Base-by-base conservation (phyloP, 495 filamentous ascomycete species). In the Xylaria bambusicola region DNA sequence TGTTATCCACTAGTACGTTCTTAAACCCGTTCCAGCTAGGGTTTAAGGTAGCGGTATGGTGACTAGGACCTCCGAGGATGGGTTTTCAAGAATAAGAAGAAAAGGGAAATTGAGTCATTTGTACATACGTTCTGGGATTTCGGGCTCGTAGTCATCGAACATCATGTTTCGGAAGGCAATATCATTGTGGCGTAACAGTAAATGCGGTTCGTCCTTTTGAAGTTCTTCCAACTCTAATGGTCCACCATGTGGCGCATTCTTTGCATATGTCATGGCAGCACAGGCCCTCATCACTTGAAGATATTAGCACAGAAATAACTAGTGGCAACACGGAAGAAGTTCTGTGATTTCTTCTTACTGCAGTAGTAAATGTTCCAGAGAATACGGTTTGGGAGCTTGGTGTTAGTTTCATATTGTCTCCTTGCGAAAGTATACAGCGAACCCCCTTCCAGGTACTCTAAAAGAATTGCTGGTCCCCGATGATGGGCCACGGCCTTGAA, bases 61-160 rank as follows among this genome's bases (percentile, higher is more conserved):
- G n/a, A n/a, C n/a, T n/a, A n/a, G n/a, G n/a, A n/a, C n/a, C n/a
- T n/a, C n/a, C n/a, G 27, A 12, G n/a, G 5, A 17, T 4, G 31
- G n/a, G 18, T 20, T 8, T 15, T 13, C 23, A 41, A 29, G 12
- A 6, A 1, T 6, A 9, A 2, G 23, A 15, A 52, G n/a, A n/a
- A n/a, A n/a, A n/a, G n/a, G n/a, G n/a, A n/a, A n/a, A n/a, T n/a
- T n/a, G n/a, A n/a, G n/a, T n/a, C n/a, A n/a, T n/a, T n/a, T n/a
- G n/a, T 0, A 53, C 50, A 18, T 53, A 53, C 50, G 50, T n/a
- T 40, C 50, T 41, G 21, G 35, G 33, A 53, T 35, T 8, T 6
- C 5, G 3, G 13, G 50, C 29, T 53, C 50, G 0, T 0, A 0
- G 7, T 53, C 9, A 13, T 5, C 20, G 18, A 53, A n/a, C 50